Percentiles rank a stretch among this genome's conserved stretches.
Conservation (phyloP, 345 rosid species). For the Salix udensis region DNA sequence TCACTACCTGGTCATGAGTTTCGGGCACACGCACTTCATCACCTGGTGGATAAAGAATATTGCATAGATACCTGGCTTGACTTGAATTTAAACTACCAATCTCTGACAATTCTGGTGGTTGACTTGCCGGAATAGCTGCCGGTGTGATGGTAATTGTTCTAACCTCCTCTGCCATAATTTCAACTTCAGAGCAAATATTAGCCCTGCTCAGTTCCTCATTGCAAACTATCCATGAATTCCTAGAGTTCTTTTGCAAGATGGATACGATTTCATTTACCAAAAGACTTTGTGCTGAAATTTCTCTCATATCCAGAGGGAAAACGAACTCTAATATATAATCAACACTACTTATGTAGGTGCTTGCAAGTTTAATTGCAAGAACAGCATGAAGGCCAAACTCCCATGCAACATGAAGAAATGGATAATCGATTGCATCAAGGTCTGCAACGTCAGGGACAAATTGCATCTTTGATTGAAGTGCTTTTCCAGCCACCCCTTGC, state of each 20-base stretch:
- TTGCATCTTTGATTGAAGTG: neutral
- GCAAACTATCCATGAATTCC: neutral
- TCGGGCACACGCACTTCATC: neutral
- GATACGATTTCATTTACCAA: neutral
- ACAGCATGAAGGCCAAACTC: neutral
- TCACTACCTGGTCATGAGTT: neutral
- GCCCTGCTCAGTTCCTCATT: neutral
- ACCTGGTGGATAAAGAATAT: neutral
- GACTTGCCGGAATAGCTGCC: neutral
- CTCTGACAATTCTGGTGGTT: too few species aligned
- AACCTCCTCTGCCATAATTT: neutral
- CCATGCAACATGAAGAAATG: neutral
- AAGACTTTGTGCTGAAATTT: neutral
- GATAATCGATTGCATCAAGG: neutral
- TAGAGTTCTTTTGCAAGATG: neutral
- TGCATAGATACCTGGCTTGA: neutral
- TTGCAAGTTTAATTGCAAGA: neutral
- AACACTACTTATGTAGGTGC: neutral
- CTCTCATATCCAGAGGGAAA: neutral
- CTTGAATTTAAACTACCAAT: neutral
- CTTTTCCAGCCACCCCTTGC: neutral
- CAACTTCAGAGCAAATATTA: neutral
- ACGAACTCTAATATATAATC: neutral
- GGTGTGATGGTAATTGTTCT: neutral
- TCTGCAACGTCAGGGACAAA: neutral